Conservation (phyloP, 1,284 basidiomycete species). For the Tilletia indica region DNA sequence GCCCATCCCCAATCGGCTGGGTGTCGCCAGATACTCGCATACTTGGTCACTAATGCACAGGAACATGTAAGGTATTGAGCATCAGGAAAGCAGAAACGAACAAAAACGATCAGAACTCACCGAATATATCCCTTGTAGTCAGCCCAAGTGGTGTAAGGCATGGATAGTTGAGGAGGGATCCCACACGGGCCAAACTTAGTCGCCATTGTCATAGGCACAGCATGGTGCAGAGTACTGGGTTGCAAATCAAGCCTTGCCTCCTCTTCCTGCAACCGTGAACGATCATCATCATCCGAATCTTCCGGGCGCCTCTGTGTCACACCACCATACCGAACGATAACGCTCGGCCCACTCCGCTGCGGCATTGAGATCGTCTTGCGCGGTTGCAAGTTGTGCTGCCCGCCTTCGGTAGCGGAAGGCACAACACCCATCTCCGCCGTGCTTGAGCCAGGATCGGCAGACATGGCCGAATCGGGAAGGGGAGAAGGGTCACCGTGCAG, state of each 20-base stretch:
- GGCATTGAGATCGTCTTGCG: not conserved
- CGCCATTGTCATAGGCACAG: not conserved
- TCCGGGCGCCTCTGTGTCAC: not conserved
- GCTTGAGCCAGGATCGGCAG: no score
- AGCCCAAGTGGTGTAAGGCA: not conserved
- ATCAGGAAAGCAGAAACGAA: not conserved
- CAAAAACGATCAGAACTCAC: not conserved
- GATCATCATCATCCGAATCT: not conserved
- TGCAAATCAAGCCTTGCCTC: not conserved
- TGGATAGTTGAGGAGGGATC: not conserved
- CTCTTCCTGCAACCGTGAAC: not conserved
- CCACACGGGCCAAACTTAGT: conserved; percentile 3
- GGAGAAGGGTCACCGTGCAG: not conserved
- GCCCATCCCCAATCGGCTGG: conserved; percentile 82
- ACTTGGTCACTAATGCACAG: conserved; percentile 31
- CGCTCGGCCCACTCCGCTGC: not conserved
- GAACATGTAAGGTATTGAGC: not conserved
- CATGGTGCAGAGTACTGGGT: conserved; percentile 7
- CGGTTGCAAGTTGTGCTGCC: conserved; percentile 13
- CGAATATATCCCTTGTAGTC: conserved; percentile 6
- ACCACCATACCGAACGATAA: conserved; percentile 3
- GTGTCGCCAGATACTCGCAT: conserved; percentile 69
- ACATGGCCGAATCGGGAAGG: no score
- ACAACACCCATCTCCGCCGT: no score
- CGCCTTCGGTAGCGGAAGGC: no score